These are phyloP conservation scores for Pleurotus djamor DNA, from an alignment of 768 basidiomycete species.

Conservation along the genomic window DNA sequence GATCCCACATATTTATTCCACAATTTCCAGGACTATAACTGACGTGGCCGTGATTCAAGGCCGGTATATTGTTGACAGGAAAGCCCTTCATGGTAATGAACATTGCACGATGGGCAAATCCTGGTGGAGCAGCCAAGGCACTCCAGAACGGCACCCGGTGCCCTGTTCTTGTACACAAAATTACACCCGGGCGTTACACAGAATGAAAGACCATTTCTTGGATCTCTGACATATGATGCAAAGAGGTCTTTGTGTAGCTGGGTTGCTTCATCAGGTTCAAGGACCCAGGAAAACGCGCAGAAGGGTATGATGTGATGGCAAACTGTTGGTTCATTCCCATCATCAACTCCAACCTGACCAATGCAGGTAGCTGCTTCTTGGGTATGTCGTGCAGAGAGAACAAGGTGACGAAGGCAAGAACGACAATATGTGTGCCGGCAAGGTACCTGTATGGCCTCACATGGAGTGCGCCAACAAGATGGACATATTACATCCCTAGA, in stretches of 20 bases:
- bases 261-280: slow-evolving; percentile 34
- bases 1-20: too few species aligned
- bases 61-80: slow-evolving; percentile 6
- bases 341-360: not conserved
- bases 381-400: slow-evolving; percentile 27
- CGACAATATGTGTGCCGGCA: slow-evolving; percentile 56
- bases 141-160: slow-evolving; percentile 49
- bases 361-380: slow-evolving; percentile 10
- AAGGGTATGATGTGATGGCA: slow-evolving; percentile 38
- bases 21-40: too few species aligned
- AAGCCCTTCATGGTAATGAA: slow-evolving; percentile 25
- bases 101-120: slow-evolving; percentile 65
- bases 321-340: slow-evolving; percentile 7
- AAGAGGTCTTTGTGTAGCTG: slow-evolving; percentile 40
- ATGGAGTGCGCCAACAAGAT: slow-evolving; percentile 34
- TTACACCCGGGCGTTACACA: slow-evolving; percentile 54
- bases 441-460: slow-evolving; percentile 28
- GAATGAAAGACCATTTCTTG: slow-evolving; percentile 41
- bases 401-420: slow-evolving; percentile 42
- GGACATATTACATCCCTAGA: slow-evolving; percentile 24
- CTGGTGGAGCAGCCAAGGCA: slow-evolving; percentile 70
- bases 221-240: slow-evolving; percentile 36
- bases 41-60: too few species aligned
- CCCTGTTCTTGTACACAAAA: slow-evolving; percentile 39
- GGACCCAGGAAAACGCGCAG: slow-evolving; percentile 31